Base-by-base conservation (phyloP, 176 grass and related monocot genomes). In the Oryza coarctata region DNA sequence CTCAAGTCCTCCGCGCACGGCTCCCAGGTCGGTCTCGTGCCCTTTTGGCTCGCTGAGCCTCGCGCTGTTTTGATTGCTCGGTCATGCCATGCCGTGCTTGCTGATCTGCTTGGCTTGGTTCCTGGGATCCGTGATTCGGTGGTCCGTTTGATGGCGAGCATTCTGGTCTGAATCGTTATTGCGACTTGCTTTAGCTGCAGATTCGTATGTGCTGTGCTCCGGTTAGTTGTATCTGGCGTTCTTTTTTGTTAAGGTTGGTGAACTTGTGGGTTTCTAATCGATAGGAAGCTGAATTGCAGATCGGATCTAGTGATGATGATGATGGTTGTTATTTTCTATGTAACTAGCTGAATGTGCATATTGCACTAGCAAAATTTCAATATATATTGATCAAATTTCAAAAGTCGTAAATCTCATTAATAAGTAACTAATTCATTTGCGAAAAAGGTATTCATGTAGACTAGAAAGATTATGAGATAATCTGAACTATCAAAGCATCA, bases 1-100 rank as follows among this genome's bases (percentile, higher is more conserved):
- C 92, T 98, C 82, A 98, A 95, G 89, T 90, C 93, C 73, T 90
- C 82, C 79, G 86, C 81, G 67, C 92, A 98, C 57, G 96, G 88
- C 43, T 68, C 86, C 32, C 96, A 95, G 96, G 96, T 95, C 58
- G 14, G 45, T 17, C 45, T 49, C 32, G 14, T 15, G 45, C 15
- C 15, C 44, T 39, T 39, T 10, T 8, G 7, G 7, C 15, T 17
- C 45, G 45, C 45, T 14, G 1, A 6, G 7, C 38, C 38, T 9
- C 7, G 35, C 4, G 6, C 36, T 9, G 1, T 0, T 41, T 12
- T 41, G 39, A 6, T 14, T 49, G 45, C 45, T 49, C 45, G 4
- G 17, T 49, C 45, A 5, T 45, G 12, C 3, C 41, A 12, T 43
- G 0, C 7, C 9, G 9, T 11, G n/a, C n/a, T n/a, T n/a, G 31